Conservation (phyloP, 1,284 basidiomycete species). For the Ganoderma multipileum region DNA sequence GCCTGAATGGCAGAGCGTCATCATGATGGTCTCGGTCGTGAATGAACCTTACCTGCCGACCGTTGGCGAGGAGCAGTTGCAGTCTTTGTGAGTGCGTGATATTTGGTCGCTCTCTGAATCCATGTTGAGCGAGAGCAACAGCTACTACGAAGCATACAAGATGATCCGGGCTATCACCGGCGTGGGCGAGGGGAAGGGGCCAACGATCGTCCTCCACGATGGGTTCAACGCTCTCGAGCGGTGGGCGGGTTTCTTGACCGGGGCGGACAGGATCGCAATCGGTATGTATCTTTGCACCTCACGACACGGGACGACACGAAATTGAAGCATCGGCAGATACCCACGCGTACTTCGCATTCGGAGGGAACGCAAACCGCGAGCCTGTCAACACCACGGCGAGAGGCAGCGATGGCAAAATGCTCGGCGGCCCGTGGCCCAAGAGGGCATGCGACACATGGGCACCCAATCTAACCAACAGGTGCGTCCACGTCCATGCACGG, state of each 20-base stretch:
- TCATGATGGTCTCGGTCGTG: slow-evolving; percentile 54
- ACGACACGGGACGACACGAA: neutral
- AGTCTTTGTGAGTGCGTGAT: slow-evolving; percentile 42
- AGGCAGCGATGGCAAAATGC: slow-evolving; percentile 41
- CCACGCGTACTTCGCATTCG: slow-evolving; percentile 54
- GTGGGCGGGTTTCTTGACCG: slow-evolving; percentile 60
- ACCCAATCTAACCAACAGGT: neutral
- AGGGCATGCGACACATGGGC: slow-evolving; percentile 59
- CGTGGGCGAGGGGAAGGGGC: slow-evolving; percentile 59
- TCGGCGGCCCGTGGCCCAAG: slow-evolving; percentile 40
- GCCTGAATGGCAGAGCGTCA: slow-evolving; percentile 56
- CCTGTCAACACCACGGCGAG: slow-evolving; percentile 42
- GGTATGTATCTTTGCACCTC: slow-evolving; percentile 41
- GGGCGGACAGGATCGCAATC: slow-evolving; percentile 60
- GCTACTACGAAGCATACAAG: slow-evolving; percentile 64
- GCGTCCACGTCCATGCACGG: neutral
- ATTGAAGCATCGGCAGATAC: slow-evolving; percentile 47
- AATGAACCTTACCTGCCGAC: slow-evolving; percentile 48
- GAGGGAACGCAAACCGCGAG: slow-evolving; percentile 41
- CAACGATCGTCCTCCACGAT: slow-evolving; percentile 61
- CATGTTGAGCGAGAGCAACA: slow-evolving; percentile 37
- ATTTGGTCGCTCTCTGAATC: neutral
- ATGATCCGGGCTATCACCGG: slow-evolving; percentile 65
- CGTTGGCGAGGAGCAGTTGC: slow-evolving; percentile 46
- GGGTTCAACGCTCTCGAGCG: slow-evolving; percentile 42